Conservation (phyloP, 495 filamentous ascomycete species). For the Diplogelasinospora grovesii region DNA sequence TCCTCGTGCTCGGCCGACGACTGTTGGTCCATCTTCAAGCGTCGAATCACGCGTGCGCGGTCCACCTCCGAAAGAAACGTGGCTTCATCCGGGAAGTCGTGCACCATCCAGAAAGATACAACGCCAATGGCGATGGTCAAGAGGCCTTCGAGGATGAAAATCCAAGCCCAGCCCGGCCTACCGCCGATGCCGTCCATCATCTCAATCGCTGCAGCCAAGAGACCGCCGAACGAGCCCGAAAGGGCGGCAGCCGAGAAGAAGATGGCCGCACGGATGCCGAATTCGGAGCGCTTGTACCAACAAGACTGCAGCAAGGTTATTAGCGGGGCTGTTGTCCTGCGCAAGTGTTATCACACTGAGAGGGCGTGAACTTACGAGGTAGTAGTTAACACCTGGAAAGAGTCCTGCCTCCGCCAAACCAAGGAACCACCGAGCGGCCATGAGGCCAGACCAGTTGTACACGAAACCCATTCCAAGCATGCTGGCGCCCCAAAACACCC, state of each 20-base stretch:
- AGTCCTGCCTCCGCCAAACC: conserved; percentile 79
- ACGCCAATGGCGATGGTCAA: conserved; percentile 68
- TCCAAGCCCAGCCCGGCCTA: conserved; percentile 74
- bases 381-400: conserved; percentile 83
- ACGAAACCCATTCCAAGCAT: conserved; percentile 84
- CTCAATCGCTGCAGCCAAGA: conserved; percentile 71
- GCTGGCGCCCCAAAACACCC: conserved; percentile 61
- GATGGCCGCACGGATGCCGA: conserved; percentile 65
- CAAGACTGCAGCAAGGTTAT: too few species aligned
- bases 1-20: conserved; percentile 70
- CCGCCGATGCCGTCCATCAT: conserved; percentile 66
- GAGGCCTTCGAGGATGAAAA: conserved; percentile 75
- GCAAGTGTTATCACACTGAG: too few species aligned
- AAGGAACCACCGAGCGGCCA: conserved; percentile 80
- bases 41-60: conserved; percentile 62
- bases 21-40: conserved; percentile 72
- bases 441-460: conserved; percentile 67
- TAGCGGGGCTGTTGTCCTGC: too few species aligned
- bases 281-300: conserved; percentile 80
- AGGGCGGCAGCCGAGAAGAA: conserved; percentile 88
- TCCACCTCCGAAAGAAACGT: conserved; percentile 68
- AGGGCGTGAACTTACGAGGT: too few species aligned
- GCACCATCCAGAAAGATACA: conserved; percentile 75
- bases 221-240: conserved; percentile 79
- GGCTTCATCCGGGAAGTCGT: conserved; percentile 83